Conservation (phyloP, 139 green algal species). For the Chlorella sp. region DNA sequence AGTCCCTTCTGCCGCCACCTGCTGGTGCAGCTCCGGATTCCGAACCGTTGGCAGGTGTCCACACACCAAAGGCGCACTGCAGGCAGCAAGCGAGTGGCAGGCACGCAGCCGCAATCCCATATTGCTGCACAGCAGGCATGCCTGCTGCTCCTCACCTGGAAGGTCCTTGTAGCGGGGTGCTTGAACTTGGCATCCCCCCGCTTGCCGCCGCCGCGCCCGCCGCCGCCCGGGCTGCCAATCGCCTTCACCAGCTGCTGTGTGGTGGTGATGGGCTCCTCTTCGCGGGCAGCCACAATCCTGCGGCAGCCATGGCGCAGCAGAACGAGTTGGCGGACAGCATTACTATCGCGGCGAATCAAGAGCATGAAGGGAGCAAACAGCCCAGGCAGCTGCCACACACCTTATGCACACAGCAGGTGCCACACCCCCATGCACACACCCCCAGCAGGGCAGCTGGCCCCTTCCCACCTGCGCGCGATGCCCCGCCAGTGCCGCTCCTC, state of each 20-base stretch:
- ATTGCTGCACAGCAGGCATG: too few relatives aligned
- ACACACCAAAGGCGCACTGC: too few relatives aligned
- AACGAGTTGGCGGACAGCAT: not conserved
- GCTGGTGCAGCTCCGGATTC: too few relatives aligned
- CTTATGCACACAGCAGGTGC: not conserved
- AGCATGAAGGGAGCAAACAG: not conserved
- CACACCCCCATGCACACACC: slow-evolving; percentile 36
- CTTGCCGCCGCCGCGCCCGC: not conserved
- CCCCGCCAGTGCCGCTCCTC: slow-evolving; percentile 89
- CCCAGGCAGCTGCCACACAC: not conserved
- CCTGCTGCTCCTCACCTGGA: slow-evolving; percentile 60
- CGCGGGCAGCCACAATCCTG: slow-evolving; percentile 61
- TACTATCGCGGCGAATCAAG: too few relatives aligned
- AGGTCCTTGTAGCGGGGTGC: slow-evolving; percentile 91
- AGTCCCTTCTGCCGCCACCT: too few relatives aligned
- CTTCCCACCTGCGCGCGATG: slow-evolving; percentile 68
- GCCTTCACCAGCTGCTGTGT: slow-evolving; percentile 72
- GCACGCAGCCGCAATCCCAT: too few relatives aligned
- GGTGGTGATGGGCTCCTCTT: slow-evolving; percentile 67
- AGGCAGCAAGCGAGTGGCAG: too few relatives aligned
- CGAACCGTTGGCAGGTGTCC: too few relatives aligned
- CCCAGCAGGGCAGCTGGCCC: not conserved
- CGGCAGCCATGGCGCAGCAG: not conserved
- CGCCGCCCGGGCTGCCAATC: slow-evolving; percentile 61
- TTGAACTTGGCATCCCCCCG: slow-evolving; percentile 55